Base-by-base conservation (phyloP, 805 yeast species). In the Myxozyma mucilagina region DNA sequence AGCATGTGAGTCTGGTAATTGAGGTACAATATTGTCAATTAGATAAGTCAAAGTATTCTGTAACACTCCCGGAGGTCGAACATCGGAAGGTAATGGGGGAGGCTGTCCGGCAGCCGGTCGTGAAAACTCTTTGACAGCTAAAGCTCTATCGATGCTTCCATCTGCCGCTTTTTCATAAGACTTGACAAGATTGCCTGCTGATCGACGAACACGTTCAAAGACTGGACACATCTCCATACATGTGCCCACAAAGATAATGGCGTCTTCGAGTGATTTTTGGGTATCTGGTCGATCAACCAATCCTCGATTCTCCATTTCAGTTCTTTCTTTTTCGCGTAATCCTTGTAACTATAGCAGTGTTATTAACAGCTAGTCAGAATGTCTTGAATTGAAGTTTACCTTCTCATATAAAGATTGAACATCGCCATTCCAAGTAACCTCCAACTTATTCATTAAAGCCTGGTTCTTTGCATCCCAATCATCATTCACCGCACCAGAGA, bases 61-160 rank as follows among this genome's bases (percentile, higher is more conserved):
- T 45, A 94, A 75, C 0, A 92, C 78, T 57, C 80, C 82, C 0
- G 99, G 99, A 0, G 99, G 97, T 63, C 99, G 80, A 3, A 94
- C 99, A 72, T 94, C 99, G 0, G 97, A 90, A 0, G 99, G 99
- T 60, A 94, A 77, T 2, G 98, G 96, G 1, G 97, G 98, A 1
- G 97, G 96, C 68, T 94, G 97, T 6, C 98, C 99, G 0, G 98
- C 97, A 16, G 96, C 97, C 0, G 99, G 97, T 68, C 99, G 80
- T 24, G 96, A 88, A 71, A 94, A 94, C 1, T 97, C 96, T 74
- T 94, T 94, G 6, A 94, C 82, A 0, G 97, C 97, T 48, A 79
- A 76, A 0, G 70, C 70, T 34, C 82, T 72, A 0, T 89, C 80
- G 5, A 90, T 87, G 63, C 76, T 80, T 4, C 84, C 84, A 2